These are phyloP conservation scores for Nematodospora anomalae DNA, from an alignment of 1,139 yeast species.

Conservation along the genomic window DNA sequence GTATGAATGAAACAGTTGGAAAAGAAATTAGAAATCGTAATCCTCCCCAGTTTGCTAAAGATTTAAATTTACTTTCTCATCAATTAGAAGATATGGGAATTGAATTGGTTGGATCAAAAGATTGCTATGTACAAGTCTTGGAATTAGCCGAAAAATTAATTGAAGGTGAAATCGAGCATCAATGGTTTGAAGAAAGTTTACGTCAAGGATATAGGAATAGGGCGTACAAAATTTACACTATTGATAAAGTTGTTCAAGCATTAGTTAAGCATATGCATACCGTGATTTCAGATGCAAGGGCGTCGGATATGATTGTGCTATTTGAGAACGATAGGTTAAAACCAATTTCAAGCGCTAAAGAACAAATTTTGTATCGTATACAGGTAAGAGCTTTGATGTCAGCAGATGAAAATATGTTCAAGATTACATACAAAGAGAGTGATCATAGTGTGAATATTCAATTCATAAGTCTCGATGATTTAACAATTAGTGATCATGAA, in stretches of 20 bases:
- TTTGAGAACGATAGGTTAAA: constrained; percentile 78
- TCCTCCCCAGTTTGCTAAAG: constrained; percentile 82
- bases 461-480: constrained; percentile 82
- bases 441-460: constrained; percentile 66
- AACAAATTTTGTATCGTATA: constrained; percentile 88
- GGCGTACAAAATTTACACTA: constrained; percentile 88
- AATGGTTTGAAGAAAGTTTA: constrained; percentile 91
- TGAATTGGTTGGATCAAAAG: constrained; percentile 63
- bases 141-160: constrained; percentile 72
- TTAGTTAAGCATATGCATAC: constrained; percentile 85
- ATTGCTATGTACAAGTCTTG: constrained; percentile 76
- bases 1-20: constrained; percentile 63
- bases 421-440: constrained; percentile 66
- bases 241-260: constrained; percentile 90
- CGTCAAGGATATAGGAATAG: constrained; percentile 94
- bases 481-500: constrained; percentile 77
- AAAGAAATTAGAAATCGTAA: constrained; percentile 66
- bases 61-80: constrained; percentile 76
- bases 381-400: constrained; percentile 81
- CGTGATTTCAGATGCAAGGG: constrained; percentile 75
- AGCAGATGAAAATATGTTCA: constrained; percentile 88
- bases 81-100: constrained; percentile 82
- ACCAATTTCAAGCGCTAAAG: constrained; percentile 70
- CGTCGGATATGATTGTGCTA: constrained; percentile 75
- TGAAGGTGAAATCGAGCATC: constrained; percentile 91